Base-by-base conservation (phyloP, 805 yeast genomes). In the Saturnispora silvae region DNA sequence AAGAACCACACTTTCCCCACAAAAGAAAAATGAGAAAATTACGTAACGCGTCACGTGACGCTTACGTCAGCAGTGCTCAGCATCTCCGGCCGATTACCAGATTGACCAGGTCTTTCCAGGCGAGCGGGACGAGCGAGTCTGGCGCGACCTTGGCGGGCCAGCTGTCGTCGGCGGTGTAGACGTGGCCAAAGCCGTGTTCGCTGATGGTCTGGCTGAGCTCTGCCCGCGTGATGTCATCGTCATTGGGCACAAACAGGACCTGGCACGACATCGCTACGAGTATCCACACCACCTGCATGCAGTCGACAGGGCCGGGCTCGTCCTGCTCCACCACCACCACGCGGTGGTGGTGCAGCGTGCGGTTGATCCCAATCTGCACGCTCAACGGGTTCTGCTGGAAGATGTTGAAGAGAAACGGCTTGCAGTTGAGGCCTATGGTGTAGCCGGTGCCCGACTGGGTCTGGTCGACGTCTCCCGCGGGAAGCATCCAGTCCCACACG, bases 401-500 rank as follows among this genome's bases (percentile, higher is more conserved):
- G 10, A 7, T 8, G 64, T 14, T 67, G 68, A 5, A 44, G 44
- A 22, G 63, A 51, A 68, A 79, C 31, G 45, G 49, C 37, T 46
- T 63, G 2, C 76, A 58, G 39, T 79, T 72, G 28, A 64, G 9
- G 6, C 22, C 28, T 5, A 23, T 14, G 5, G 20, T 24, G 11
- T 16, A 22, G 24, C 24, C 24, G n/a, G n/a, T n/a, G n/a, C n/a
- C n/a, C n/a, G n/a, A n/a, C n/a, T n/a, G n/a, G n/a, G n/a, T n/a
- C 10, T 22, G 24, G 10, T 29, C 32, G 4, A 29, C 34, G 6
- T 68, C 71, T 0, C 96, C 96, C 0, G 92, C 73, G 1, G 94
- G 81, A 14, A 85, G 58, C 2, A 80, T 49, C 52, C 75, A 85
- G 3, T 67, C 60, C 3, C 54, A 56, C 72, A 89, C 71, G 18